phyloP scores from a whole-genome alignment of 2,329 filamentous ascomycete species.

The Venturia nashicola region DNA sequence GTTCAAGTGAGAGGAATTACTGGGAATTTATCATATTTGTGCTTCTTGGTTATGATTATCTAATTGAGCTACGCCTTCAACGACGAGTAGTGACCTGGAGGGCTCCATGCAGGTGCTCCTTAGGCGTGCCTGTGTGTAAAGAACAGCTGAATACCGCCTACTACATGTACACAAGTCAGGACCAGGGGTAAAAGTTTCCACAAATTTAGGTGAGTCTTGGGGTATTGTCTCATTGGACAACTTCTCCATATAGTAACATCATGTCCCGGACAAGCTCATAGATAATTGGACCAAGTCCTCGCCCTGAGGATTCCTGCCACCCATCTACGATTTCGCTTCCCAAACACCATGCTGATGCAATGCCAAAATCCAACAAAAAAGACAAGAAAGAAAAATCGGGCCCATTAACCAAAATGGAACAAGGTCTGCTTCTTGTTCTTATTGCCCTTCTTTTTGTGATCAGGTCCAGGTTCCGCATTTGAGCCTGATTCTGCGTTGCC shows the following conservation, averaged over 20 bases:
- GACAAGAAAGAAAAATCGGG: constrained; percentile 1
- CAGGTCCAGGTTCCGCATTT: constrained; percentile 13
- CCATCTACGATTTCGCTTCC: background rate
- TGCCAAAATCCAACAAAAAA: background rate
- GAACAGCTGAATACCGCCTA: background rate
- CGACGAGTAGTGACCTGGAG: background rate
- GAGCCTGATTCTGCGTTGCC: background rate
- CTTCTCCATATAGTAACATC: background rate
- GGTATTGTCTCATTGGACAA: background rate
- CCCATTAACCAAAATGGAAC: constrained; percentile 33
- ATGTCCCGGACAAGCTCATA: background rate
- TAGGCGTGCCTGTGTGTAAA: background rate
- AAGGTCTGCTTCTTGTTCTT: constrained; percentile 39
- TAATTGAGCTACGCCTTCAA: background rate
- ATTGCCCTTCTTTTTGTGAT: constrained; percentile 33
- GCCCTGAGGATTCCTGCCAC: background rate
- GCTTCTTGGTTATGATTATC: background rate
- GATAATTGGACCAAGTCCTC: background rate
- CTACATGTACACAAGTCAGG: background rate
- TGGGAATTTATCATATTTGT: too few relatives aligned
- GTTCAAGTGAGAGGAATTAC: too few relatives aligned
- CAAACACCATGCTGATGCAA: constrained; percentile 2
- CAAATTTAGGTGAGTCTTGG: background rate
- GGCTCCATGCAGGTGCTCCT: too few relatives aligned
- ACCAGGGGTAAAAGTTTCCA: background rate